Evolutionary conservation across 2,329 filamentous ascomycete genomes (phyloP), one percentile per base, ranked within the genome.

Genomic region (Colletotrichum echinochloae): DNA sequence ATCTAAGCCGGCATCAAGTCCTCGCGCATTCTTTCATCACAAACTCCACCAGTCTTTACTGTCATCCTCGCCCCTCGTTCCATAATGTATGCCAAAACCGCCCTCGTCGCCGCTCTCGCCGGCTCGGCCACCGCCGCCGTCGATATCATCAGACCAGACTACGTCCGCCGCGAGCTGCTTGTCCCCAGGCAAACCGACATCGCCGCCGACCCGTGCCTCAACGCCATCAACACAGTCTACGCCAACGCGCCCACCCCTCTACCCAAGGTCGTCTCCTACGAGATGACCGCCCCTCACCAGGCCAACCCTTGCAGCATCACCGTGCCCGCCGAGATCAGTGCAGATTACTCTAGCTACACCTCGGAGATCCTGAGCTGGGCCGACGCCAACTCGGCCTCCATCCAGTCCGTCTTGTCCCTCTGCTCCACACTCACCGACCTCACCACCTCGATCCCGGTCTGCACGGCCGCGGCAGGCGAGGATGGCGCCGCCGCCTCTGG

Each of bases 261-360:
- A 7, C 49, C 74, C 12, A 76, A 60, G 39, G 14, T 79, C 9
- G 3, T 64, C 8, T 66, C 61, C 1, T 78, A 66, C 60, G 70
- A 72, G 70, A 48, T n/a, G 41, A 71, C 69, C 12, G 66, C 74
- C 8, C n/a, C 66, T 44, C 37, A 70, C 28, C n/a, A 62, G 39
- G 73, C 73, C 18, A 74, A 79, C 72, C 35, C 65, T 20, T 80
- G 79, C 76, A 49, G 28, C 39, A 16, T 74, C 71, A 73, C 73
- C 18, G 2, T 77, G 41, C 77, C 78, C 9, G 26, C 72, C 33
- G 70, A 71, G 9, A 33, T 80, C 57, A 49, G 66, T 44, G 55
- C 66, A 41, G 74, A 67, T 9, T 72, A 71, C 56, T 54, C 57
- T 14, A 67, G 57, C 66, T 79, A 78, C 71, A 68, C 71, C 46